Base-by-base conservation (phyloP, 495 filamentous ascomycete genomes). In the Amphirosellinia nigrospora region DNA sequence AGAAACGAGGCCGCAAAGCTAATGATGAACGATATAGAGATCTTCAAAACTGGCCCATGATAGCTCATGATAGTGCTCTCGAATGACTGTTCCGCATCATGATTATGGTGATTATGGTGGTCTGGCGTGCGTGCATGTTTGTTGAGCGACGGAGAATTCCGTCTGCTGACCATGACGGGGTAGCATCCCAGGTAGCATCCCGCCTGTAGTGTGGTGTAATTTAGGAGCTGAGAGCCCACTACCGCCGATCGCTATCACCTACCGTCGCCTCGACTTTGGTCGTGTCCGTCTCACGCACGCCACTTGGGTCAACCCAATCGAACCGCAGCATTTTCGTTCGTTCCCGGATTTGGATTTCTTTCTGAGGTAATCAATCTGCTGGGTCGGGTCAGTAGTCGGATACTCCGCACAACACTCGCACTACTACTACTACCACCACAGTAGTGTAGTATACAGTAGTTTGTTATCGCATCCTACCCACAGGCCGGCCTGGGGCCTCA, bases 191-290 rank as follows among this genome's bases (percentile, higher is more conserved):
- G n/a, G 21, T 30, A 36, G 16, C 36, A 60, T 60, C 56, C 34
- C 58, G 11, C n/a, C 36, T 28, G 36, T 6, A 26, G 56, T 2
- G n/a, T n/a, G n/a, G 11, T n/a, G 23, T 28, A 9, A 9, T 56
- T 26, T 4, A 61, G 36, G 55, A 58, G 55, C 58, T 61, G 58
- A 39, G 23, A 41, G 9, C n/a, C 58, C 36, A 23, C 8, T 21
- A 41, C 58, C 36, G 58, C 58, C 58, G 58, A 61, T 61, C 58
- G 58, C 58, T 11, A 61, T 61, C 36, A 41, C 55, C 55, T 58
- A 36, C 23, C 28, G 30, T 34, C 13, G 52, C 11, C 52, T 15
- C 1, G 16, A 32, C 28, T 19, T 15, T 56, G 52, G 13, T 32
- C 28, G 16, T 32, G 21, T 52, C 21, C 11, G 50, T 53, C 50